phyloP scores from a whole-genome alignment of 352 stramenopile species.

The Phytophthora europaea region DNA sequence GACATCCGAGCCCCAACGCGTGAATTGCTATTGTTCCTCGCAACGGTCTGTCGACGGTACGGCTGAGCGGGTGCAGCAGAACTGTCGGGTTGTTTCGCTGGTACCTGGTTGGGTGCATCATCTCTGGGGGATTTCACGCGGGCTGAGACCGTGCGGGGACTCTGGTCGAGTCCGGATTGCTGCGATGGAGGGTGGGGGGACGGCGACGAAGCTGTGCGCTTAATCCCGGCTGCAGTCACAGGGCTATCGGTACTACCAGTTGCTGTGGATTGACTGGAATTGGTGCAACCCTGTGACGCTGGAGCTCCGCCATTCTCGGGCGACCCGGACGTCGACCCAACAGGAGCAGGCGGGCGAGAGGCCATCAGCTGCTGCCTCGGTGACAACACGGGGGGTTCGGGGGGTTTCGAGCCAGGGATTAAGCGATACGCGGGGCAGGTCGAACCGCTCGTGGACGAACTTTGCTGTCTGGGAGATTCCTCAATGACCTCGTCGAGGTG shows the following conservation, averaged over 20 bases:
- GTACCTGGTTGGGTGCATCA: background rate
- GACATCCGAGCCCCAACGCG: slow-evolving; percentile 12
- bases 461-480: slow-evolving; percentile 24
- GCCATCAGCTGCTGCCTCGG: slow-evolving; percentile 27
- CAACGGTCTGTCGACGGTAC: slow-evolving; percentile 34
- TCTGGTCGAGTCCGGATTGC: background rate
- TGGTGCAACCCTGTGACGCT: background rate
- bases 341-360: slow-evolving; percentile 27
- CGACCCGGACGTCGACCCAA: slow-evolving; percentile 8
- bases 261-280: background rate
- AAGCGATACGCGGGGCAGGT: slow-evolving; percentile 30
- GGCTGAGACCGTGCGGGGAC: slow-evolving; percentile 13
- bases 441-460: slow-evolving; percentile 20
- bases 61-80: slow-evolving; percentile 18
- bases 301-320: slow-evolving; percentile 12
- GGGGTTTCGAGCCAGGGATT: slow-evolving; percentile 17
- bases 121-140: slow-evolving; percentile 23
- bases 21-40: slow-evolving; percentile 21
- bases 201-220: background rate
- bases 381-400: slow-evolving; percentile 20
- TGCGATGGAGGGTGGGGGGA: slow-evolving; percentile 5
- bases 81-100: slow-evolving; percentile 4
- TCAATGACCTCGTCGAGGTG: slow-evolving; percentile 32
- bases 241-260: background rate
- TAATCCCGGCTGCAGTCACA: background rate